Base-by-base conservation (phyloP, 768 basidiomycete species). In the Multifurca ochricompacta region DNA sequence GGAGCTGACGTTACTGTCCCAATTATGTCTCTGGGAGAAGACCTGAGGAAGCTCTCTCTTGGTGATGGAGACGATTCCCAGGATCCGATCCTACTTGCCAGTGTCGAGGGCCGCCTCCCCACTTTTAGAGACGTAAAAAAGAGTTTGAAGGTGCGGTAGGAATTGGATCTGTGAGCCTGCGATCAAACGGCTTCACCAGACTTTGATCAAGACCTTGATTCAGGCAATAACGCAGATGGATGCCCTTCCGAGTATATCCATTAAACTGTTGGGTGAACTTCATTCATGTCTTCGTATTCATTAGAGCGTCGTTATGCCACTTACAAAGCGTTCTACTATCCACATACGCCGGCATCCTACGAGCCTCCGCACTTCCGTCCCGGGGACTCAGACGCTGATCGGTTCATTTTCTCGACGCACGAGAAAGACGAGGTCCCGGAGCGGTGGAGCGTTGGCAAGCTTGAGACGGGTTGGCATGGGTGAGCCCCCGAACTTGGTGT, bases 311-410 rank as follows among this genome's bases (percentile, higher is more conserved):
- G 91, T 31, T 93, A 77, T 63, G 87, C 90, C n/a, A 88, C 85
- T 19, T 89, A 93, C 73, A 93, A 94, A 65, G 69, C 90, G 10
- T 90, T 85, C 65, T 93, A 91, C 66, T 85, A 84, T 13, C 82
- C 88, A 43, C 74, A 80, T 19, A 83, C 89, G 11, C 91, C 91
- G 0, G 71, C 74, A 8, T 83, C 91, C 47, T 94, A 94, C 62
- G 87, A 94, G 65, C 91, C 91, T 5, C 87, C 86, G 0, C 72
- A 83, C 66, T 92, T 92, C 63, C 76, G 78, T 53, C 69, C 85
- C 4, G 88, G 82, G 0, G 87, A 92, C 63, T 69, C 71, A 5
- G 74, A 82, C n/a, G 78, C 77, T 57, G 82, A 90, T 65, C 85
- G 73, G 54, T 90, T 85, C 81, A 87, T 79, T 63, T 87, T 92